These are phyloP conservation scores for Collariella sp. DNA, from an alignment of 495 filamentous ascomycete genomes.

Conservation along the genomic window DNA sequence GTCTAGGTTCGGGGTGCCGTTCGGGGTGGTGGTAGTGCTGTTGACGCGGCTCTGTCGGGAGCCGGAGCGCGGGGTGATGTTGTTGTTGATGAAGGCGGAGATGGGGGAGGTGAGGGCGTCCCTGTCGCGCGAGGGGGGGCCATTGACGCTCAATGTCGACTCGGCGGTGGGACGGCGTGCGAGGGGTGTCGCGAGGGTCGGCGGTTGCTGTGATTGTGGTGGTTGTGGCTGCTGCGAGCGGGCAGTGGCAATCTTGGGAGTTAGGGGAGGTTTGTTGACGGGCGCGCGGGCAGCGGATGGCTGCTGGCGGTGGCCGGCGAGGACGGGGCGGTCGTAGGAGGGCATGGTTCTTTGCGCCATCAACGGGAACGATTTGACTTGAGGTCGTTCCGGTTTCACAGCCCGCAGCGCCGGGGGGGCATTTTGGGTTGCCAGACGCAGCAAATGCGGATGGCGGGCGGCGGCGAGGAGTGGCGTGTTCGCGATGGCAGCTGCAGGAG, in stretches of 20 bases:
- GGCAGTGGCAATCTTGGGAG: constrained; percentile 44
- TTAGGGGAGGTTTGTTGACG: constrained; percentile 35
- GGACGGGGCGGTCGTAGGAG: constrained; percentile 18
- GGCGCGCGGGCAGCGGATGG: constrained; percentile 34
- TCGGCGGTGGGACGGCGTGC: constrained; percentile 24
- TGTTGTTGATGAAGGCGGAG: constrained; percentile 48
- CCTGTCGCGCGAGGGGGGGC: constrained; percentile 9
- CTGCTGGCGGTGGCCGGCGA: constrained; percentile 25
- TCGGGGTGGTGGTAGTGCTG: constrained; percentile 53
- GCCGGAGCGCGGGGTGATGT: constrained; percentile 65
- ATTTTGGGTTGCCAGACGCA: constrained; percentile 37
- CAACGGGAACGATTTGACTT: constrained; percentile 21
- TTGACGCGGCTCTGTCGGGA: constrained; percentile 58
- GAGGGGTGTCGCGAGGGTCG: constrained; percentile 29
- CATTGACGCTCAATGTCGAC: constrained; percentile 10
- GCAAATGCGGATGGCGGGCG: constrained; percentile 22
- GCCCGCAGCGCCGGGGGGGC: constrained; percentile 23
- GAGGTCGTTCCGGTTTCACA: constrained; percentile 28
- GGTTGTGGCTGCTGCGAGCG: too few species aligned
- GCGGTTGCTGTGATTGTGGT: constrained; percentile 21
- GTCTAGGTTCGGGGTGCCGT: constrained; percentile 42
- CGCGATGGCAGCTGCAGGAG: constrained; percentile 10
- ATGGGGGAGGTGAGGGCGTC: constrained; percentile 38
- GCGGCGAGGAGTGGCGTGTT: background rate
- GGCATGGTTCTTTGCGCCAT: constrained; percentile 30